Conservation (phyloP, 495 filamentous ascomycete genomes). For the Lophiotrema nucula region DNA sequence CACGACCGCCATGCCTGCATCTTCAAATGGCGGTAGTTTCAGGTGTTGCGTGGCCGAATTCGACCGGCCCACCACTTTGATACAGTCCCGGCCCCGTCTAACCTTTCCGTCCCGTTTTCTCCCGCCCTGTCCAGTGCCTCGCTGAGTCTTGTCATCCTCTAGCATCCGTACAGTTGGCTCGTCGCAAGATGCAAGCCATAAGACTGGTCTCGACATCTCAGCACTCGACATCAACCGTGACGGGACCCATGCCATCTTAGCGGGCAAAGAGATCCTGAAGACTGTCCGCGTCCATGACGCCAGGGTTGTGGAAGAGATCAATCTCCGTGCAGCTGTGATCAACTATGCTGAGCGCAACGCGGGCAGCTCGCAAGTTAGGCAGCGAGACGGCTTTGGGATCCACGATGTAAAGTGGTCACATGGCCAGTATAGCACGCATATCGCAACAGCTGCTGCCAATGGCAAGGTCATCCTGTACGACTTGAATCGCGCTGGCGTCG, state of each 20-base stretch:
- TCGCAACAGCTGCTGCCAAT: slow-evolving; percentile 81
- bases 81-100: neutral
- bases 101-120: slow-evolving; percentile 3
- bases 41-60: slow-evolving; percentile 7
- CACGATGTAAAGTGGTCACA: slow-evolving; percentile 84
- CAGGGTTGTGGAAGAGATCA: slow-evolving; percentile 70
- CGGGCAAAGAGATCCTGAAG: slow-evolving; percentile 80
- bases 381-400: slow-evolving; percentile 74
- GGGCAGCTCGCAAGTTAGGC: slow-evolving; percentile 46
- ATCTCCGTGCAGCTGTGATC: slow-evolving; percentile 73
- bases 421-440: slow-evolving; percentile 60
- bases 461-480: slow-evolving; percentile 88
- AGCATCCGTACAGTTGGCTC: slow-evolving; percentile 56
- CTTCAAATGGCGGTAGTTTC: no score
- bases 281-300: slow-evolving; percentile 72
- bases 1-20: no score
- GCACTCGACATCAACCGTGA: slow-evolving; percentile 77
- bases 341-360: slow-evolving; percentile 64
- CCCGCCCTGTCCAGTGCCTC: neutral
- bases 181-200: slow-evolving; percentile 71
- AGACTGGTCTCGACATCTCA: slow-evolving; percentile 68
- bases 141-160: slow-evolving; percentile 26
- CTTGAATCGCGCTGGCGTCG: slow-evolving; percentile 68
- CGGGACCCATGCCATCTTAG: slow-evolving; percentile 73
- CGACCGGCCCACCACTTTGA: neutral